These are phyloP conservation scores for Maudiozyma turicensis DNA, from an alignment of 805 yeast species.

Conservation along the genomic window DNA sequence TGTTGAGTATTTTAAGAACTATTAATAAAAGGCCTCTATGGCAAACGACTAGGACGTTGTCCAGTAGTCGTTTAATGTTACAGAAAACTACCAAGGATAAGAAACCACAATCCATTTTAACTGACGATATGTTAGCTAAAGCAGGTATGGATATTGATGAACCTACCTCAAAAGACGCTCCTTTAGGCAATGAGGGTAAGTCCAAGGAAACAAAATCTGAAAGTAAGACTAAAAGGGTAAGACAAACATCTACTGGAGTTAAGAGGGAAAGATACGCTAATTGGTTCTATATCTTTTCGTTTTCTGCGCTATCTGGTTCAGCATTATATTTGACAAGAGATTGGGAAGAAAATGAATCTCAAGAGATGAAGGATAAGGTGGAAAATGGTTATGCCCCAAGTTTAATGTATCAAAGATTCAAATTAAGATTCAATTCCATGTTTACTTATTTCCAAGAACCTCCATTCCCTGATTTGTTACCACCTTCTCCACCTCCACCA, in stretches of 20 bases:
- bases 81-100: slow-evolving; percentile 12
- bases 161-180: slow-evolving; percentile 16
- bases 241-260: slow-evolving; percentile 64
- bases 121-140: slow-evolving; percentile 70
- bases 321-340: slow-evolving; percentile 69
- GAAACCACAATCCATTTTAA: slow-evolving; percentile 45
- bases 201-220: slow-evolving; percentile 6
- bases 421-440: slow-evolving; percentile 60
- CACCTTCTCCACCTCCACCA: slow-evolving; percentile 84
- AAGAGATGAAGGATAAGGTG: slow-evolving; percentile 43
- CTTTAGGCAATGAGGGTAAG: slow-evolving; percentile 9
- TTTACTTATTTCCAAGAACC: slow-evolving; percentile 88
- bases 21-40: slow-evolving; percentile 1
- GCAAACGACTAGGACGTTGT: slow-evolving; percentile 3
- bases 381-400: slow-evolving; percentile 60
- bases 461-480: slow-evolving; percentile 83
- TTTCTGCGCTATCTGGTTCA: slow-evolving; percentile 40
- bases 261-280: slow-evolving; percentile 79
- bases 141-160: slow-evolving; percentile 68
- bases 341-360: slow-evolving; percentile 73
- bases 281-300: slow-evolving; percentile 51
- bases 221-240: slow-evolving; percentile 35
- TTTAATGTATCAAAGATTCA: slow-evolving; percentile 58
- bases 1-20: slow-evolving; percentile 2
- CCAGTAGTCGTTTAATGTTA: slow-evolving; percentile 4